A percentile compares a stretch with the other conserved stretches of the same genome.
Evolutionary conservation across 495 filamentous ascomycete genomes (phyloP).

Genomic region (Annulohypoxylon maeteangense): DNA sequence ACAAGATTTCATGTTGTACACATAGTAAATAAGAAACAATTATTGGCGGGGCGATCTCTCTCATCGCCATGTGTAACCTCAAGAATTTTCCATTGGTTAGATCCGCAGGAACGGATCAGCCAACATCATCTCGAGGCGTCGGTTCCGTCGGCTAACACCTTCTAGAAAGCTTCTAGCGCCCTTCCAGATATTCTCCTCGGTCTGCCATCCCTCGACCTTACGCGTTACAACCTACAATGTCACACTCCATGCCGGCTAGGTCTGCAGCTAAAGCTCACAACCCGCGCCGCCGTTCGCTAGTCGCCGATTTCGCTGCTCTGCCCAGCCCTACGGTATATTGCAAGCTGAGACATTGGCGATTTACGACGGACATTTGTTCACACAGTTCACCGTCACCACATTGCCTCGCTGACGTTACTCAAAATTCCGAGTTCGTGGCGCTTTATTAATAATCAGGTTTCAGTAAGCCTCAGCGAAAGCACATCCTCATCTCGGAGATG

Average conservation of each 20-base stretch:
- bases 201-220: conserved; percentile 26
- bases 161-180: conserved; percentile 55
- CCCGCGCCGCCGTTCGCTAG: not conserved
- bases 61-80: conserved; percentile 33
- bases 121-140: conserved; percentile 39
- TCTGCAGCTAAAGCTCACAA: not conserved
- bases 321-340: conserved; percentile 28
- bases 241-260: not conserved
- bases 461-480: conserved; percentile 24
- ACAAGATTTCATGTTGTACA: not conserved
- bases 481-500: conserved; percentile 33
- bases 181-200: conserved; percentile 32
- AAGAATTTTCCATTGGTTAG: conserved; percentile 30
- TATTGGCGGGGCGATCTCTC: not conserved
- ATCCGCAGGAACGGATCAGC: conserved; percentile 28
- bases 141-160: conserved; percentile 48
- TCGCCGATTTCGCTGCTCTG: conserved; percentile 35
- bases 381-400: not conserved
- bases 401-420: conserved; percentile 22
- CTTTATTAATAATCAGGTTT: not conserved
- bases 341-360: conserved; percentile 26
- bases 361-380: not conserved
- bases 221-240: conserved; percentile 9
- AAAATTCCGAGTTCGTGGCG: not conserved
- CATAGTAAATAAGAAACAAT: not conserved